Evolutionary conservation across 805 yeast species (phyloP).

Genomic region (Metschnikowia kofuensis): DNA sequence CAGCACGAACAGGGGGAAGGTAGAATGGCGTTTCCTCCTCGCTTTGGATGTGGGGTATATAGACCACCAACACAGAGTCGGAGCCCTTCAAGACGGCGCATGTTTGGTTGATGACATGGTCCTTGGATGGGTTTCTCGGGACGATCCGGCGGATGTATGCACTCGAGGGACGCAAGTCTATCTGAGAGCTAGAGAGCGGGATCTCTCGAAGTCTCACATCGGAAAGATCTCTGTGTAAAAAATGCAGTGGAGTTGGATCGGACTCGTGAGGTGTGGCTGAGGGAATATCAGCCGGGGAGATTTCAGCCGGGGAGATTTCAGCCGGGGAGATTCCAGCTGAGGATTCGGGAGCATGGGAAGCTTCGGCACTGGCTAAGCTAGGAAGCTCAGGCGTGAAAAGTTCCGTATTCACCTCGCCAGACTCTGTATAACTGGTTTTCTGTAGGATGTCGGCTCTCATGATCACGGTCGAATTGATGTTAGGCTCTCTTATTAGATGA

Average conservation of each 20-base stretch:
- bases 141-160: slow-evolving; percentile 78
- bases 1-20: slow-evolving; percentile 79
- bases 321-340: not conserved
- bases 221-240: slow-evolving; percentile 32
- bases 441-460: slow-evolving; percentile 79
- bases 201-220: slow-evolving; percentile 32
- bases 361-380: slow-evolving; percentile 13
- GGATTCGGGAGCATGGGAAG: not conserved
- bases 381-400: slow-evolving; percentile 32
- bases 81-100: slow-evolving; percentile 51
- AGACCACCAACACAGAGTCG: slow-evolving; percentile 57
- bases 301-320: too few relatives aligned
- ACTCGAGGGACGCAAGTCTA: slow-evolving; percentile 31
- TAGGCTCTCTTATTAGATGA: slow-evolving; percentile 77
- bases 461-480: slow-evolving; percentile 87
- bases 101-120: slow-evolving; percentile 79
- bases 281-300: too few relatives aligned
- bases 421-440: slow-evolving; percentile 44
- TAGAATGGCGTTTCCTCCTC: slow-evolving; percentile 76
- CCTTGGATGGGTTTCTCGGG: slow-evolving; percentile 91
- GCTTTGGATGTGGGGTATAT: slow-evolving; percentile 68
- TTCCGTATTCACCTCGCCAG: slow-evolving; percentile 20
- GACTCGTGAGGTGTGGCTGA: not conserved
- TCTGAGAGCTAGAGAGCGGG: slow-evolving; percentile 22
- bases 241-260: slow-evolving; percentile 11